A percentile compares a stretch with the other conserved stretches of the same genome.
Conservation (phyloP, 2,329 filamentous ascomycete species). For the Hypoxylon rubiginosum region DNA sequence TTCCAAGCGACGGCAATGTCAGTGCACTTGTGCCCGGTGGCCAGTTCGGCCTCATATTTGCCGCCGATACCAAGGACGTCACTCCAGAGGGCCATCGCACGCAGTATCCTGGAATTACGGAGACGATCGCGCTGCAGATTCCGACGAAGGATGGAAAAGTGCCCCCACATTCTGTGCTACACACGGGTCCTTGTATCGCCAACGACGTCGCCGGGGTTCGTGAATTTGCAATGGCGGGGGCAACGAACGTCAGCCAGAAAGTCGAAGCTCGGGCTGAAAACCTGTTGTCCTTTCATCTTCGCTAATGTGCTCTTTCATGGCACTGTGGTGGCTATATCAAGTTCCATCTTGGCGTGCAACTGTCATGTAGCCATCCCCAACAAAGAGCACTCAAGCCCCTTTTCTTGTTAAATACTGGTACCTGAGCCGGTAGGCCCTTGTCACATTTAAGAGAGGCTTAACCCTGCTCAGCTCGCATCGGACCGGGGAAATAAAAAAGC, state of each 20-base stretch:
- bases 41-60: constrained; percentile 57
- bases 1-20: constrained; percentile 52
- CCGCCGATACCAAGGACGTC: constrained; percentile 55
- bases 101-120: constrained; percentile 20
- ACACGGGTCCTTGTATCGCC: constrained; percentile 55
- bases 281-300: background rate
- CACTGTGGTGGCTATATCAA: background rate
- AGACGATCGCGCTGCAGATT: constrained; percentile 26
- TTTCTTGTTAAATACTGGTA: too few species aligned
- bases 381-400: too few species aligned
- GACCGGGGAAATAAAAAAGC: too few species aligned
- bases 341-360: too few species aligned
- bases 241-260: background rate
- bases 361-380: too few species aligned
- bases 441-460: too few species aligned
- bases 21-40: constrained; percentile 56
- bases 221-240: background rate
- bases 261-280: background rate
- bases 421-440: too few species aligned
- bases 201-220: constrained; percentile 44
- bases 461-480: too few species aligned
- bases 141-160: constrained; percentile 21
- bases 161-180: constrained; percentile 48
- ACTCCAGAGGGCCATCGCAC: constrained; percentile 28
- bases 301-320: background rate